phyloP scores from a whole-genome alignment of 345 rosid genomes.

The Eucalyptus erythrocorys region DNA sequence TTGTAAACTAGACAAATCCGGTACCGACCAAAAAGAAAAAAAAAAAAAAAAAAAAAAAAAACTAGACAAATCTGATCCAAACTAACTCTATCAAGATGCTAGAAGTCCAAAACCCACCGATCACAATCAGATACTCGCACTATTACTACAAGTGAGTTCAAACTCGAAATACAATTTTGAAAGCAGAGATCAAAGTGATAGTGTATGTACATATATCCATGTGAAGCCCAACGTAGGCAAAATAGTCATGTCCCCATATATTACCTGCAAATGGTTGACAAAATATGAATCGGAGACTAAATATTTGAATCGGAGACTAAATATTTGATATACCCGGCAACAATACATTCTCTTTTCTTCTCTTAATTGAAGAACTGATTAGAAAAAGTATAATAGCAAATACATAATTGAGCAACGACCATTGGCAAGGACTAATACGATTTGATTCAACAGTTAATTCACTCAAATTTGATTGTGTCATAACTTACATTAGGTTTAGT shows the following conservation, averaged over 20 bases:
- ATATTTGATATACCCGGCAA: not conserved
- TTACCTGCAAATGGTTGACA: not conserved
- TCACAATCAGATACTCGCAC: not conserved
- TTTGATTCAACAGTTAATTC: not conserved
- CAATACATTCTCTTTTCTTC: not conserved
- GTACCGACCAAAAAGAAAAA: no score
- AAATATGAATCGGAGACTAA: not conserved
- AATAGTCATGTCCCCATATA: not conserved
- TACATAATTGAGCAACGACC: not conserved
- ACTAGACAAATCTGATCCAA: not conserved
- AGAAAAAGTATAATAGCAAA: not conserved
- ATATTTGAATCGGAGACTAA: not conserved
- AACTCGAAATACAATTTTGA: not conserved
- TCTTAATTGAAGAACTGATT: not conserved
- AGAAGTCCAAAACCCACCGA: not conserved
- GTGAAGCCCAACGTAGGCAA: not conserved
- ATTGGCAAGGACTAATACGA: fast-evolving
- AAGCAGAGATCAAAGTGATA: not conserved
- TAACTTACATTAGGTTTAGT: not conserved
- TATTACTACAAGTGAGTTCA: not conserved
- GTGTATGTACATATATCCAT: not conserved
- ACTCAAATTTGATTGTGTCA: not conserved
- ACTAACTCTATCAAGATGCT: not conserved
- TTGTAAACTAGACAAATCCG: not conserved
- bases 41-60: no score